Base-by-base conservation (phyloP, 1,139 yeast species). In the Oligophagozyma castellii region DNA sequence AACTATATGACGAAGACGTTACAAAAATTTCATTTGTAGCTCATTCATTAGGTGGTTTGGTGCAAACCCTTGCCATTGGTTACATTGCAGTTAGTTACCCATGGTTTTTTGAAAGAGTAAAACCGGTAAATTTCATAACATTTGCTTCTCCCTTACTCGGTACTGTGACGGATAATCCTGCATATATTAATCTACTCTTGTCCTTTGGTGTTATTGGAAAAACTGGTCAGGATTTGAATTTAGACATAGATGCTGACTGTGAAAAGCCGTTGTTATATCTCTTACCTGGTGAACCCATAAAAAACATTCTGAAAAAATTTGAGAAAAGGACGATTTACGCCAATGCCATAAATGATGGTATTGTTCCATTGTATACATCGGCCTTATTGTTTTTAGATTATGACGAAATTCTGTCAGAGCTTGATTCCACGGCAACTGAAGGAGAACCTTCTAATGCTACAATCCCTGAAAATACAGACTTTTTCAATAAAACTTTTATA, bases 131-230 rank as follows among this genome's bases (percentile, higher is more conserved):
- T 47, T 86, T 84, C 50, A 67, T 89, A 18, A 65, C 94, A 1
- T 44, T 89, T 36, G 95, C 98, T 0, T 68, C 93, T 0, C 99
- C 99, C 0, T 58, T 86, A 39, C 57, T 92, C 11, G 99, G 98
- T 0, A 73, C 86, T 2, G 70, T 66, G 5, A 67, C 73, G 27
- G 96, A 86, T 45, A 86, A 84, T 47, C 96, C 98, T 0, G 70
- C 74, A 2, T 84, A 79, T 48, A 77, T 92, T 16, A 83, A 81
- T 45, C 58, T 84, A 32, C 92, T 92, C 0, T 60, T 89, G 12
- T 79, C 77, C 51, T 75, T 84, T 23, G 98, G 99, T 0, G 65
- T 86, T 28, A 89, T 83, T 3, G 99, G 98, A 0, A 76, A 73
- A 44, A 78, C 96, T 0, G 99, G 99, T 0, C 89, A 80, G 43